Conservation (phyloP, 257 asterid species). For the Nicotiana otophora region DNA sequence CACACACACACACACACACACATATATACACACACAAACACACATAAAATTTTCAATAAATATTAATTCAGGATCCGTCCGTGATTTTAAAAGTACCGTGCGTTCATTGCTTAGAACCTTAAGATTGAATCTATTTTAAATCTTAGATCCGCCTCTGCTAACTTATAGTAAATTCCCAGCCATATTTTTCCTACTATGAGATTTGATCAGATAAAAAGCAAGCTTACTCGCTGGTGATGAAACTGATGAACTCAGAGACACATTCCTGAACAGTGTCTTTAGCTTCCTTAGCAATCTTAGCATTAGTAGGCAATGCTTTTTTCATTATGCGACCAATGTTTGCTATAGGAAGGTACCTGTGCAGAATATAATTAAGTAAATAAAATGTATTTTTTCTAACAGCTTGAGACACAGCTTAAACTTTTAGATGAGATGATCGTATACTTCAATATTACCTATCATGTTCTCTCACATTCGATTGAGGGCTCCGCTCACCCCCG, state of each 20-base stretch:
- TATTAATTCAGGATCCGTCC: too few species aligned
- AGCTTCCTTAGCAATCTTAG: slow-evolving; percentile 64
- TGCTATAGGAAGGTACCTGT: slow-evolving; percentile 57
- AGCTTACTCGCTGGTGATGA: slow-evolving; percentile 70
- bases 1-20: not conserved
- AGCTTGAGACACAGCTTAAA: too few species aligned
- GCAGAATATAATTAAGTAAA: too few species aligned
- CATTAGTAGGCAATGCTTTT: slow-evolving; percentile 66
- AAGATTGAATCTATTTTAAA: too few species aligned
- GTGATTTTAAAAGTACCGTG: too few species aligned
- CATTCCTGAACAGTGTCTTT: slow-evolving; percentile 79
- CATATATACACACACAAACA: not conserved
- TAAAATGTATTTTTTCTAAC: too few species aligned
- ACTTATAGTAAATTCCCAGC: too few species aligned
- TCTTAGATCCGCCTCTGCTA: not conserved
- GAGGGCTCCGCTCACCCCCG: slow-evolving; percentile 65
- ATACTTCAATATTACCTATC: slow-evolving; percentile 20
- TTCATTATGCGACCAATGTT: slow-evolving; percentile 73
- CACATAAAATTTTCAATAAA: too few species aligned
- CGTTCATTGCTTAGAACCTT: too few species aligned
- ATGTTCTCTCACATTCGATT: slow-evolving; percentile 59
- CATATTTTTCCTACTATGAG: not conserved
- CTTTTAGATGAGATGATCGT: too few species aligned
- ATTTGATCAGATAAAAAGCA: not conserved
- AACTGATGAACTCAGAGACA: slow-evolving; percentile 70